A percentile compares a stretch with the other conserved stretches of the same genome.
These are phyloP conservation scores for Boletus eberwhitei DNA, from an alignment of 768 basidiomycete genomes.

Conservation along the genomic window DNA sequence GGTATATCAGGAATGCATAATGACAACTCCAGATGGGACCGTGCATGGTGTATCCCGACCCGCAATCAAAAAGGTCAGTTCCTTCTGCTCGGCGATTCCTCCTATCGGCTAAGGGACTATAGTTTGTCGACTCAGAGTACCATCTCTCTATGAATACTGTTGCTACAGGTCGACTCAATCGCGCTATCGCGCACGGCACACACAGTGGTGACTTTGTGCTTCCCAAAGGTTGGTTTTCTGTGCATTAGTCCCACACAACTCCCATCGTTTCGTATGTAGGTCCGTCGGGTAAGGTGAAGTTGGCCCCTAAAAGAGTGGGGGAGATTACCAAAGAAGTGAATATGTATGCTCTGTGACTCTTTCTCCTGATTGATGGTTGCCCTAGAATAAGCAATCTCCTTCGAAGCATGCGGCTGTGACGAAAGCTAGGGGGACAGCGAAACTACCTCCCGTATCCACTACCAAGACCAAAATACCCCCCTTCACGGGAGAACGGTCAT, in stretches of 20 bases:
- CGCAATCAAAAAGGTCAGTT: constrained; percentile 72
- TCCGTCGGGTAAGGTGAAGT: constrained; percentile 27
- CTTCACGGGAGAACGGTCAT: neutral
- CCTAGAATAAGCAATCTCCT: constrained; percentile 14
- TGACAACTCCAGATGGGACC: constrained; percentile 57
- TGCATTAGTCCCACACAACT: neutral
- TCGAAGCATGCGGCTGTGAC: neutral
- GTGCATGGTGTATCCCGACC: constrained; percentile 73
- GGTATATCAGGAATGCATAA: constrained; percentile 64
- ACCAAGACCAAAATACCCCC: neutral
- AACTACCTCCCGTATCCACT: neutral
- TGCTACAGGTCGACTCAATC: constrained; percentile 47
- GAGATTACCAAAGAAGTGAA: constrained; percentile 18
- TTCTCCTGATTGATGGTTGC: neutral
- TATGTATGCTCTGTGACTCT: neutral
- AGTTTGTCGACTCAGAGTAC: constrained; percentile 58
- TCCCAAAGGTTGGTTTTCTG: constrained; percentile 44
- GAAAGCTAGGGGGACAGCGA: neutral
- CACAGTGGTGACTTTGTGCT: constrained; percentile 51
- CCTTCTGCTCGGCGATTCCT: neutral
- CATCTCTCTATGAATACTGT: constrained; percentile 44
- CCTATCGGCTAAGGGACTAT: neutral
- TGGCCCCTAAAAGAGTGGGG: constrained; percentile 14
- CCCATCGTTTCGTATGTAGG: constrained; percentile 8
- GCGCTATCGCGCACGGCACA: constrained; percentile 51